Base-by-base conservation (phyloP, 192 early-diverging fungal genomes). In the Haplosporangium gracile region DNA sequence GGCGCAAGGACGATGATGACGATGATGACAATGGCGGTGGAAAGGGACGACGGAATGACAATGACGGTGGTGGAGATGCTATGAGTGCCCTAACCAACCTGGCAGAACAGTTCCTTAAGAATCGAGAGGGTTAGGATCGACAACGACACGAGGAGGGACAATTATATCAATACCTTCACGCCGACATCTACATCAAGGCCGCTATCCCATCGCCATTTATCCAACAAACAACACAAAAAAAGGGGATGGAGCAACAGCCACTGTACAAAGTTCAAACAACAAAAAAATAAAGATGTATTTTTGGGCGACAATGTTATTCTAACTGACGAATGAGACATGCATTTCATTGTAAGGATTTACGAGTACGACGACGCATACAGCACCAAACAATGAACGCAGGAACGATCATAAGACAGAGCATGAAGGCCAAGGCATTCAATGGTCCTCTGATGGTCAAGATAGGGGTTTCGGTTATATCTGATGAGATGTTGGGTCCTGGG, bases 381-480 rank as follows among this genome's bases (percentile, higher is more conserved):
- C 74, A 81, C 79, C 79, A 86, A 20, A 86, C 77, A 75, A 86
- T 68, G 78, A 86, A 77, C 15, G 75, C 77, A 1, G 84, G 84
- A 29, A 86, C 65, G 29, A 86, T 40, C 84, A 86, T 86, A 22
- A 86, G 68, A 29, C 55, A 65, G 0, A 72, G 71, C 0, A 72
- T 32, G 20, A 86, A 70, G 26, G 57, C 71, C 24, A 86, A 4
- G 0, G 71, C 39, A 34, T 70, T 47, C 26, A 39, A 45, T 10
- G 74, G 75, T 18, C 74, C 68, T 51, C 74, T 70, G 34, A 63
- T 77, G 43, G 38, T 32, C 20, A 77, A 29, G 45, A 77, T 39
- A 36, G 76, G 76, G 9, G 38, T 1, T 11, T 45, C 26, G 43
- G 6, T 8, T 49, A 24, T 24, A 47, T 72, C 71, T 11, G 69